Evolutionary conservation across 176 grass and related monocot genomes (phyloP), one percentile per base, ranked within the genome.

Genomic region (Hyparrhenia diplandra): DNA sequence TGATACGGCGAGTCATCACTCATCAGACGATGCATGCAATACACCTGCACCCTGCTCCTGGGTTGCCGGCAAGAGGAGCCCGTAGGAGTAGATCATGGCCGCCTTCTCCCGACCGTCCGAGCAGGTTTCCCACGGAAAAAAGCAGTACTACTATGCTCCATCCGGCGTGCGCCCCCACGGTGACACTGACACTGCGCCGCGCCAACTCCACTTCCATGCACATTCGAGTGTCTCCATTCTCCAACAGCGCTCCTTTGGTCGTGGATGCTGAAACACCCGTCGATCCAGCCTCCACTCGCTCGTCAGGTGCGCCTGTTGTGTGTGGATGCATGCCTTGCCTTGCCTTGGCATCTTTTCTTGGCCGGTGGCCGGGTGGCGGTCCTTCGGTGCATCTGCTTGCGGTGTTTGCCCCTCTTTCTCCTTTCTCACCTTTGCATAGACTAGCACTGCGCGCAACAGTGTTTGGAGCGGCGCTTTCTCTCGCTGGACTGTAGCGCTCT

Each of bases 31-130:
- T 28, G 65, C 37, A 77, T n/a, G n/a, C n/a, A n/a, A n/a, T n/a
- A n/a, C n/a, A n/a, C n/a, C n/a, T 61, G 82, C 23, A 45, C 63
- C 75, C 41, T 63, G 55, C 39, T 13, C 55, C 54, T 85, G 21
- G 39, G 52, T 47, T 43, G 65, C 66, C 74, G 74, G n/a, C 41
- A 43, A n/a, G n/a, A n/a, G n/a, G n/a, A n/a, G n/a, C n/a, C n/a
- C n/a, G n/a, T n/a, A n/a, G n/a, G n/a, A n/a, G n/a, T n/a, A 4
- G 3, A 46, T 8, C 61, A 67, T 75, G 62, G 73, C 51, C 35
- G 29, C 63, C 73, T 16, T 41, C 61, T 51, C 18, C 28, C 35
- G 25, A 42, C 49, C 62, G 47, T n/a, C n/a, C n/a, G n/a, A n/a
- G n/a, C n/a, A n/a, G n/a, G n/a, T n/a, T n/a, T n/a, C n/a, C n/a